Percentiles rank a stretch among this genome's conserved stretches.
Conservation (phyloP, 1,284 basidiomycete genomes). For the Leccinum solheimii region DNA sequence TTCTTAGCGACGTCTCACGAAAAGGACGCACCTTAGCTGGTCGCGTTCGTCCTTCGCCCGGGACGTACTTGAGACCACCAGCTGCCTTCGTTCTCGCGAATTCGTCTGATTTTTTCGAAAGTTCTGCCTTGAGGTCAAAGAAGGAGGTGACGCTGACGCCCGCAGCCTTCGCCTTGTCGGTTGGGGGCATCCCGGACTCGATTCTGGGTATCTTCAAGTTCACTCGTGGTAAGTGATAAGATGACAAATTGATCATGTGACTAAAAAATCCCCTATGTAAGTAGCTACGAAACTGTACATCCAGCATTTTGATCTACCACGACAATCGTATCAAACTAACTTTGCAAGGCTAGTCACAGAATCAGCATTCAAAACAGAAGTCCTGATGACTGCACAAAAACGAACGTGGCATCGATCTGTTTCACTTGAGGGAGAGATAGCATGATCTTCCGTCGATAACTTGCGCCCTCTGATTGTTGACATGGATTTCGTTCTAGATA, state of each 20-base stretch:
- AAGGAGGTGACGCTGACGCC: constrained; percentile 72
- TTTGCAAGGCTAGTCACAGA: constrained; percentile 22
- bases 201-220: constrained; percentile 9
- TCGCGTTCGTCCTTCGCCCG: constrained; percentile 55
- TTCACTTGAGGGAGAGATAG: constrained; percentile 84
- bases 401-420: constrained; percentile 95
- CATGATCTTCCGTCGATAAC: constrained; percentile 89
- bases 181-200: constrained; percentile 35
- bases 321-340: neutral
- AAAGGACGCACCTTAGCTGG: constrained; percentile 57
- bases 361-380: constrained; percentile 8
- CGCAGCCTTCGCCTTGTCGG: constrained; percentile 60
- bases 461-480: constrained; percentile 74
- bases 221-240: neutral
- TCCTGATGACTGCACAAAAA: constrained; percentile 17
- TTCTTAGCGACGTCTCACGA: no score
- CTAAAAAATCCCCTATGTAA: neutral
- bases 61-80: constrained; percentile 49
- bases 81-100: constrained; percentile 59
- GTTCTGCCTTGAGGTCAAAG: constrained; percentile 73
- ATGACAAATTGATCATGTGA: constrained; percentile 16
- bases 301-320: neutral
- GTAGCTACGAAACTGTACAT: neutral
- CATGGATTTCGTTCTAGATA: constrained; percentile 96
- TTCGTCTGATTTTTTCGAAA: constrained; percentile 66